These are phyloP conservation scores for Ambrosiella xylebori DNA, from an alignment of 2,329 filamentous ascomycete species.

Conservation along the genomic window DNA sequence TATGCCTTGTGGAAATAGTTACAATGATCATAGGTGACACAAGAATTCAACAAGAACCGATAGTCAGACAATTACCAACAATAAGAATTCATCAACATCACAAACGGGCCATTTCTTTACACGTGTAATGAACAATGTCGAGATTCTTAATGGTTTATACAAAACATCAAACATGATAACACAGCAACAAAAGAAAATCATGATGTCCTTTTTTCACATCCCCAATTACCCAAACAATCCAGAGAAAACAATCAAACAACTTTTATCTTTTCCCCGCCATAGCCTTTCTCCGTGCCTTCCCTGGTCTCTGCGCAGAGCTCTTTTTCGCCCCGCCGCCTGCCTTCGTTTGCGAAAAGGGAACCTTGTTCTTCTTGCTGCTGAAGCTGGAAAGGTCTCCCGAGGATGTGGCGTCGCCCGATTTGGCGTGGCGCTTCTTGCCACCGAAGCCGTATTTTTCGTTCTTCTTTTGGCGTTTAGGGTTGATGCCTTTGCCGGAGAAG, in stretches of 20 bases:
- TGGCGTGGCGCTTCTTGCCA: slow-evolving; percentile 80
- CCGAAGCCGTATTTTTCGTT: slow-evolving; percentile 90
- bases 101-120: background rate
- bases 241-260: background rate
- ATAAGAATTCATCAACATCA: too few relatives aligned
- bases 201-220: background rate
- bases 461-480: slow-evolving; percentile 76
- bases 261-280: slow-evolving; percentile 11
- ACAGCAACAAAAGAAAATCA: background rate
- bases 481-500: slow-evolving; percentile 25
- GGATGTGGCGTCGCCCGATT: slow-evolving; percentile 77
- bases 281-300: slow-evolving; percentile 15
- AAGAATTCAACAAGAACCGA: too few relatives aligned
- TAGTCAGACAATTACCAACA: too few relatives aligned
- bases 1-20: too few relatives aligned
- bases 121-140: background rate
- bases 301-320: slow-evolving; percentile 10
- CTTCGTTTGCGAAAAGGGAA: slow-evolving; percentile 10
- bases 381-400: slow-evolving; percentile 68
- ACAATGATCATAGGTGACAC: too few relatives aligned
- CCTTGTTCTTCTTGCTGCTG: slow-evolving; percentile 44
- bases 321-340: slow-evolving; percentile 11
- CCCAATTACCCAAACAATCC: background rate
- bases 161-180: background rate
- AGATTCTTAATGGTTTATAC: background rate